phyloP scores from a whole-genome alignment of 2,329 filamentous ascomycete genomes.

The Pseudogymnoascus sp. region DNA sequence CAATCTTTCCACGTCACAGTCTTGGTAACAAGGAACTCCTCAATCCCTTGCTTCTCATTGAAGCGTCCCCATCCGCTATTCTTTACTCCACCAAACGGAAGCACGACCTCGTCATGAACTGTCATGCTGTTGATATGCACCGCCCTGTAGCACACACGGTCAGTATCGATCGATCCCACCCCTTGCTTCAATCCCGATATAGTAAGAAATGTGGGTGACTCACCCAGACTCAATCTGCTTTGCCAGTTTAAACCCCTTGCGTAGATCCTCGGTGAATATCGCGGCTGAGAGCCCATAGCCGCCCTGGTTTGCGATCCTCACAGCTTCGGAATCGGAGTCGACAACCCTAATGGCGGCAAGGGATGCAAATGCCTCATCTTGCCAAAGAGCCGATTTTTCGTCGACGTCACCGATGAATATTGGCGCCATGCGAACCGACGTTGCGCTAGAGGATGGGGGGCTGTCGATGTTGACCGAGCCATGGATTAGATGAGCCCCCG shows the following conservation, averaged over 20 bases:
- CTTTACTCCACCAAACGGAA: slow-evolving; percentile 43
- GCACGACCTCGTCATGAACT: slow-evolving; percentile 38
- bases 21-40: slow-evolving; percentile 38
- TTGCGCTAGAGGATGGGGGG: slow-evolving; percentile 12
- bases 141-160: slow-evolving; percentile 27
- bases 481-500: neutral
- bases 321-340: slow-evolving; percentile 32
- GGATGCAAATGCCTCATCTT: slow-evolving; percentile 30
- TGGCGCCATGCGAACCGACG: slow-evolving; percentile 9
- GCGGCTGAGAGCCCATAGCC: slow-evolving; percentile 33
- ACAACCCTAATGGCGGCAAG: slow-evolving; percentile 27
- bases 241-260: slow-evolving; percentile 11
- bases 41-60: slow-evolving; percentile 36
- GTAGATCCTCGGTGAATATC: slow-evolving; percentile 29
- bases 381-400: slow-evolving; percentile 26
- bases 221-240: slow-evolving; percentile 11
- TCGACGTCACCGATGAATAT: slow-evolving; percentile 23
- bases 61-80: slow-evolving; percentile 41
- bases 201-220: neutral
- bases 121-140: slow-evolving; percentile 44
- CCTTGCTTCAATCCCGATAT: neutral
- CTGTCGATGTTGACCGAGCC: slow-evolving; percentile 16
- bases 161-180: neutral
- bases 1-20: slow-evolving; percentile 29
- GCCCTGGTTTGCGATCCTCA: slow-evolving; percentile 33